phyloP scores from a whole-genome alignment of 2,329 filamentous ascomycete species.

The Botrytis squamosa region DNA sequence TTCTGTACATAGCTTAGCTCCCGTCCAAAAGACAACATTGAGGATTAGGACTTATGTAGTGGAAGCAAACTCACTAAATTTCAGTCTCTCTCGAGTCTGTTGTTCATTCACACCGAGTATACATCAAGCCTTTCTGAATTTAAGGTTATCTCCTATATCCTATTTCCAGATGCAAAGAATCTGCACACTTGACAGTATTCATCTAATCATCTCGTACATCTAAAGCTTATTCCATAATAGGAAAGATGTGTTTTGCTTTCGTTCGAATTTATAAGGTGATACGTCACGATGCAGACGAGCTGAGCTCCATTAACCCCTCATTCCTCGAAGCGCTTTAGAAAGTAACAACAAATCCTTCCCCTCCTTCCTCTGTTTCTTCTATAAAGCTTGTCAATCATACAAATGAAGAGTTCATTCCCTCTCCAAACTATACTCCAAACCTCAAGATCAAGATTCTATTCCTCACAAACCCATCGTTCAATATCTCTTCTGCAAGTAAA shows the following conservation, averaged over 20 bases:
- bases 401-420: constrained; percentile 8
- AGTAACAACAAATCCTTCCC: neutral
- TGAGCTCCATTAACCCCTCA: neutral
- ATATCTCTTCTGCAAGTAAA: neutral
- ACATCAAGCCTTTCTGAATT: neutral
- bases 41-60: neutral
- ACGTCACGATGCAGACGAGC: constrained; percentile 12
- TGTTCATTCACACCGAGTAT: neutral
- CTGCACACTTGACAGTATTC: neutral
- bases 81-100: too few species aligned
- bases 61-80: neutral
- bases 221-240: neutral
- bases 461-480: neutral
- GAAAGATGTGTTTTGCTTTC: neutral
- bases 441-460: neutral
- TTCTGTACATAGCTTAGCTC: neutral
- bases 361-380: neutral
- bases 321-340: neutral
- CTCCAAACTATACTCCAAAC: neutral
- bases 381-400: neutral
- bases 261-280: neutral
- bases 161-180: neutral
- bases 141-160: neutral
- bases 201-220: neutral
- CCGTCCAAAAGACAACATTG: neutral